phyloP scores from a whole-genome alignment of 495 filamentous ascomycete genomes.

The Hypomontagnella submonticulosa region DNA sequence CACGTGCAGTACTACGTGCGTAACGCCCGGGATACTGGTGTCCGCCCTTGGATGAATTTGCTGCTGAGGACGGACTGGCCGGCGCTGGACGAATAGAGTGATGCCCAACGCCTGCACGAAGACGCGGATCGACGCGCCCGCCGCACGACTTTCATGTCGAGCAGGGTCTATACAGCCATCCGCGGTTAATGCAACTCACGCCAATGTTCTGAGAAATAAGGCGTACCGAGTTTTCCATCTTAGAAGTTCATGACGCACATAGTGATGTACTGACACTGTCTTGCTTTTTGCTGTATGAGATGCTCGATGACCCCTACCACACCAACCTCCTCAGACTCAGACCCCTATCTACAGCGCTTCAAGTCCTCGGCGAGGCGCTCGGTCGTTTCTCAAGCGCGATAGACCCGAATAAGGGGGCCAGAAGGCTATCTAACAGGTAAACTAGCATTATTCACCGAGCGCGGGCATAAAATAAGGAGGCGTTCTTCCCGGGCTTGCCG shows the following conservation, averaged over 20 bases:
- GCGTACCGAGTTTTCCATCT: background rate
- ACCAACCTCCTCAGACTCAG: slow-evolving; percentile 10
- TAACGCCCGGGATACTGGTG: slow-evolving; percentile 2
- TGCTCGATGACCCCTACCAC: slow-evolving; percentile 9
- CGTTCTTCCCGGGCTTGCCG: too few species aligned
- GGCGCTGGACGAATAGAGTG: slow-evolving; percentile 9
- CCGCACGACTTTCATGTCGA: slow-evolving; percentile 17
- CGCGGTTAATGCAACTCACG: slow-evolving; percentile 2
- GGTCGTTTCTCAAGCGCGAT: slow-evolving; percentile 1
- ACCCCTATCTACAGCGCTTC: background rate
- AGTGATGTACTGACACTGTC: background rate
- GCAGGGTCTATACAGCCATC: slow-evolving; percentile 7
- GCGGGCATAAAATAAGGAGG: too few species aligned
- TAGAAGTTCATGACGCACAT: slow-evolving; percentile 7
- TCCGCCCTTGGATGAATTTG: slow-evolving; percentile 5
- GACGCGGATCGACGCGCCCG: slow-evolving; percentile 27
- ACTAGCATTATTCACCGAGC: too few species aligned
- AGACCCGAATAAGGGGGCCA: background rate
- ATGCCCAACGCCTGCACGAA: slow-evolving; percentile 28
- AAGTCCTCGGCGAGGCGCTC: background rate
- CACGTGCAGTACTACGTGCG: slow-evolving; percentile 7
- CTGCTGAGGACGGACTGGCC: slow-evolving; percentile 10
- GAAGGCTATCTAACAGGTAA: background rate
- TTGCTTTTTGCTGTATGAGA: background rate
- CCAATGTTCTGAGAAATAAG: too few species aligned